Evolutionary conservation across 2,329 filamentous ascomycete species (phyloP), one percentile per base, ranked within the genome.

Genomic region (Pestalotiopsis sp.): DNA sequence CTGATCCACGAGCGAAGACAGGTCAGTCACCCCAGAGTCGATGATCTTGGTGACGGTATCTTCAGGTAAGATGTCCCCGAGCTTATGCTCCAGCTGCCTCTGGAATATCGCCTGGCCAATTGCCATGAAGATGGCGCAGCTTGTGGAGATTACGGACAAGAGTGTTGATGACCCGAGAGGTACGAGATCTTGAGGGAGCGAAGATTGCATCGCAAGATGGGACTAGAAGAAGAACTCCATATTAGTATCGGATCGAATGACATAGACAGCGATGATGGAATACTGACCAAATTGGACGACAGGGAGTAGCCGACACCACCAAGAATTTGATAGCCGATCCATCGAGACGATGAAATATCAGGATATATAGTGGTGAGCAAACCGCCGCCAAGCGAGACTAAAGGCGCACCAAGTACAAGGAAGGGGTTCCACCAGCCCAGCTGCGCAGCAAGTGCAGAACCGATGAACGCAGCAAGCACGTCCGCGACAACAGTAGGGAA

Each of bases 281-380:
- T 11, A 56, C 71, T 63, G 49, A 73, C 71, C 36, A 72, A 38
- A 20, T 66, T 71, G 0, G 68, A 25, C 3, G 69, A 68, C 3
- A 74, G 45, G 0, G 72, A 70, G 31, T 71, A 74, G 31, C 71
- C 72, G 27, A 74, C 69, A 2, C 36, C 59, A 7, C 27, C 25
- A 4, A 38, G 59, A 1, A 73, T 73, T 23, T 74, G 73, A 52
- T 71, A 74, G 0, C 72, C 71, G 17, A 73, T 70, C 69, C 66
- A 73, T 20, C 70, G 69, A 0, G 57, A 59, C 0, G 6, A 17
- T 2, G 68, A 70, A 3, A 73, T 70, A 1, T 20, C 36, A 1
- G 71, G 72, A 25, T 73, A 68, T 7, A 74, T 65, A 1, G 72
- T 73, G 4, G 17, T 71, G 11, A 74, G 56, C 0, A 73, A 27